Percentiles rank a stretch among this genome's conserved stretches.
Conservation (phyloP, 768 basidiomycete species). For the Amyloporia xantha region DNA sequence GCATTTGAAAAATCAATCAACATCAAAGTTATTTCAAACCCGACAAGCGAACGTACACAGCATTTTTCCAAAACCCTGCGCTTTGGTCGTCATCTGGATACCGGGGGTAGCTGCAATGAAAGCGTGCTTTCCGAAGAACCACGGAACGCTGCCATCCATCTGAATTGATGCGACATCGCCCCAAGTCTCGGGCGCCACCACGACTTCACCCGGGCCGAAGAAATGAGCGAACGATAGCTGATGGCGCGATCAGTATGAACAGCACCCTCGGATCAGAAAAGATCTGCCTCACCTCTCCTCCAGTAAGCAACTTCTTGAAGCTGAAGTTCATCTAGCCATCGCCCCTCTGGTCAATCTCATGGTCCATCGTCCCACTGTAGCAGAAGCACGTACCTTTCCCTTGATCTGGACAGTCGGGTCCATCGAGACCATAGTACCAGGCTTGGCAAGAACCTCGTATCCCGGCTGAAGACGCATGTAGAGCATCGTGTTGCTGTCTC, state of each 20-base stretch:
- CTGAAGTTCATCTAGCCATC: slow-evolving; percentile 9
- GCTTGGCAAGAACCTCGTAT: slow-evolving; percentile 25
- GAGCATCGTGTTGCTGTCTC: slow-evolving; percentile 28
- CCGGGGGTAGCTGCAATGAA: slow-evolving; percentile 24
- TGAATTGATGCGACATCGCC: slow-evolving; percentile 28
- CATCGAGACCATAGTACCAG: slow-evolving; percentile 30
- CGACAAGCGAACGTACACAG: slow-evolving; percentile 19
- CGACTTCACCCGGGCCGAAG: slow-evolving; percentile 26
- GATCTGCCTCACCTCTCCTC: slow-evolving; percentile 24
- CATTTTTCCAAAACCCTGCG: slow-evolving; percentile 24
- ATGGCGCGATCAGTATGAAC: neutral
- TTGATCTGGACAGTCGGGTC: slow-evolving; percentile 24
- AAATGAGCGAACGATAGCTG: slow-evolving; percentile 23
- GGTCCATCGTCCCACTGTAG: neutral
- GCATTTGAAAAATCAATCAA: neutral
- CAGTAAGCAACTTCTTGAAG: slow-evolving; percentile 25
- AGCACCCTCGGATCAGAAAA: neutral
- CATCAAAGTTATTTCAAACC: neutral
- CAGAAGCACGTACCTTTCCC: slow-evolving; percentile 19
- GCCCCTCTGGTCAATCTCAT: neutral
- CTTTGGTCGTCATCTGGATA: slow-evolving; percentile 20
- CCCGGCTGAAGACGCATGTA: slow-evolving; percentile 22
- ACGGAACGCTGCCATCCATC: slow-evolving; percentile 21
- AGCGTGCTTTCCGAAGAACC: slow-evolving; percentile 25
- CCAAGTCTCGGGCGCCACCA: slow-evolving; percentile 29